phyloP scores from a whole-genome alignment of 148 eudicot genomes.

The Drosera capensis region DNA sequence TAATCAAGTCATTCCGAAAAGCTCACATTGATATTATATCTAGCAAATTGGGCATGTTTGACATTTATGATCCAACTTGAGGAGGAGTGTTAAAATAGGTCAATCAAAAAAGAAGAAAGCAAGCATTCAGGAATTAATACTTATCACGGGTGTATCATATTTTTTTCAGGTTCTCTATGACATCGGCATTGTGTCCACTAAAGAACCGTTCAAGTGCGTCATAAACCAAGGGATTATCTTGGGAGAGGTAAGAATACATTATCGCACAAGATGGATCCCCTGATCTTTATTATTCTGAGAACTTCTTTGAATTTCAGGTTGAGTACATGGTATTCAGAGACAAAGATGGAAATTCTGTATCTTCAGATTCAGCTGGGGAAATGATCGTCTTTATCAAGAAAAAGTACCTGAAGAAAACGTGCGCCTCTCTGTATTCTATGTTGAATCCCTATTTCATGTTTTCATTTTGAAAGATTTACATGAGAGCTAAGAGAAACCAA shows the following conservation, averaged over 20 bases:
- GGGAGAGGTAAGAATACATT: slow-evolving; percentile 66
- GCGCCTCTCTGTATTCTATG: slow-evolving; percentile 9
- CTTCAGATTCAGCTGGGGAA: slow-evolving; percentile 47
- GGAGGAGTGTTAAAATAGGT: too few relatives aligned
- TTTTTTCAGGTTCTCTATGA: slow-evolving; percentile 82
- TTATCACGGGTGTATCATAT: not conserved
- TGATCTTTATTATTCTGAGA: too few relatives aligned
- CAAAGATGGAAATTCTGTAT: slow-evolving; percentile 52
- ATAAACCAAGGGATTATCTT: slow-evolving; percentile 97
- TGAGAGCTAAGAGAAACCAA: not conserved
- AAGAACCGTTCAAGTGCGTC: slow-evolving; percentile 97
- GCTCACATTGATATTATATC: too few relatives aligned
- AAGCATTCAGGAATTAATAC: too few relatives aligned
- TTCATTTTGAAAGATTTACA: not conserved
- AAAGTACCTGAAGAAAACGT: slow-evolving; percentile 61
- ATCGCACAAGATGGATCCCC: not conserved
- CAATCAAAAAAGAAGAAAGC: too few relatives aligned
- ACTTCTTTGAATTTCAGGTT: slow-evolving; percentile 35
- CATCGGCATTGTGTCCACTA: slow-evolving; percentile 84
- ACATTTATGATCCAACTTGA: too few relatives aligned
- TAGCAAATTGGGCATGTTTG: too few relatives aligned
- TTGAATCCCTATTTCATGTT: too few relatives aligned
- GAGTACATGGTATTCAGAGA: slow-evolving; percentile 68
- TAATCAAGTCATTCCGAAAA: too few relatives aligned
- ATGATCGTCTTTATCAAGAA: slow-evolving; percentile 38